Conservation (phyloP, 31 red algal species). For the Bonnemaisonia californica region DNA sequence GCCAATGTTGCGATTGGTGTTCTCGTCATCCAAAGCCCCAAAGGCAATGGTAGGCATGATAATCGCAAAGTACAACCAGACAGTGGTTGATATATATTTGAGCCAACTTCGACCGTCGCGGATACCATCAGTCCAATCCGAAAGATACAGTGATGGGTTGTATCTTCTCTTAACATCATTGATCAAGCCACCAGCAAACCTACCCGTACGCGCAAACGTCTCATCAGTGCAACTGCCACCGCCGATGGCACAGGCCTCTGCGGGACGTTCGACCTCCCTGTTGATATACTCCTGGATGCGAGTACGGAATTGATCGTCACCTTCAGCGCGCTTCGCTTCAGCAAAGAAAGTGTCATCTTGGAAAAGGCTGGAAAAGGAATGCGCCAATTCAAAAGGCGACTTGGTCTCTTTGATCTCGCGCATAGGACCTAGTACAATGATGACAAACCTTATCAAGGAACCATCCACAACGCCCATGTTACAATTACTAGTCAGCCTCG, state of each 20-base stretch:
- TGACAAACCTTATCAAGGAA: constrained; percentile 84
- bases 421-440: constrained; percentile 68
- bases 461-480: constrained; percentile 90
- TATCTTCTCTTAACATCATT: constrained; percentile 70
- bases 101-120: constrained; percentile 54
- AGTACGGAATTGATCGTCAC: constrained; percentile 49
- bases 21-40: constrained; percentile 80
- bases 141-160: constrained; percentile 52
- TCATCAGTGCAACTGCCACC: constrained; percentile 13
- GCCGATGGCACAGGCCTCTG: neutral
- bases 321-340: constrained; percentile 45
- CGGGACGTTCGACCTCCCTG: constrained; percentile 32
- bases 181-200: constrained; percentile 73
- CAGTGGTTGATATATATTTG: constrained; percentile 87
- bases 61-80: constrained; percentile 89
- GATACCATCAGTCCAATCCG: constrained; percentile 86
- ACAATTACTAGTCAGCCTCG: constrained; percentile 54
- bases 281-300: constrained; percentile 72
- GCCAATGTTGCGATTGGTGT: constrained; percentile 82
- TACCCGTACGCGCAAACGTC: constrained; percentile 65
- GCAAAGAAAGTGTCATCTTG: constrained; percentile 88
- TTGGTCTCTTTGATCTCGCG: constrained; percentile 72
- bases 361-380: constrained; percentile 75
- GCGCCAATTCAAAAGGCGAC: constrained; percentile 74
- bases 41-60: constrained; percentile 93